Conservation (phyloP, 1,284 basidiomycete species). For the Cryptococcus hybrid region DNA sequence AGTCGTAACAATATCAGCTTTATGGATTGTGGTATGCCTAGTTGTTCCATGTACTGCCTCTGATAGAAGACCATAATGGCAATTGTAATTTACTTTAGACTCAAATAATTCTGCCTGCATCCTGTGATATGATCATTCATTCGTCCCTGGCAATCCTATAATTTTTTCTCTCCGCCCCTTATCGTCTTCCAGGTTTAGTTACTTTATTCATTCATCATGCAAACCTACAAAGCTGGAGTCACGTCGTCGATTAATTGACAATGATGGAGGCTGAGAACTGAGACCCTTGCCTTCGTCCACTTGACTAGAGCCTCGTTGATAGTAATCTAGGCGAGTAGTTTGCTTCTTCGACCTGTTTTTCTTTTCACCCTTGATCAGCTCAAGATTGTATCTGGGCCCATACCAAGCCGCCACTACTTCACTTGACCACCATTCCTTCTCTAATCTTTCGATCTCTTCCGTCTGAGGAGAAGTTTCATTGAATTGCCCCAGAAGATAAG, state of each 20-base stretch:
- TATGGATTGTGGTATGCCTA: constrained; percentile 32
- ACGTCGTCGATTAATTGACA: background rate
- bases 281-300: background rate
- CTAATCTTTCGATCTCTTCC: constrained; percentile 11
- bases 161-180: background rate
- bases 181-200: background rate
- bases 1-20: too few species aligned
- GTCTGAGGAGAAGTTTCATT: background rate
- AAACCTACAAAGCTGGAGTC: constrained; percentile 1
- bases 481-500: background rate
- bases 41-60: constrained; percentile 27
- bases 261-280: background rate
- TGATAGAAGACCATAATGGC: too few species aligned
- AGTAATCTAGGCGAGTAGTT: background rate
- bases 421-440: constrained; percentile 25
- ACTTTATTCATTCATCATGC: constrained; percentile 1
- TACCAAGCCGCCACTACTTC: constrained; percentile 27
- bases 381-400: constrained; percentile 13
- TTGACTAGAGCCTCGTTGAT: background rate
- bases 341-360: too few species aligned
- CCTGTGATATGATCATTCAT: background rate
- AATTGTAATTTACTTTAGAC: too few species aligned
- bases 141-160: too few species aligned
- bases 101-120: too few species aligned
- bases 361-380: too few species aligned